These are phyloP conservation scores for Jamesozyma hellenica DNA, from an alignment of 805 yeast genomes.

Conservation along the genomic window DNA sequence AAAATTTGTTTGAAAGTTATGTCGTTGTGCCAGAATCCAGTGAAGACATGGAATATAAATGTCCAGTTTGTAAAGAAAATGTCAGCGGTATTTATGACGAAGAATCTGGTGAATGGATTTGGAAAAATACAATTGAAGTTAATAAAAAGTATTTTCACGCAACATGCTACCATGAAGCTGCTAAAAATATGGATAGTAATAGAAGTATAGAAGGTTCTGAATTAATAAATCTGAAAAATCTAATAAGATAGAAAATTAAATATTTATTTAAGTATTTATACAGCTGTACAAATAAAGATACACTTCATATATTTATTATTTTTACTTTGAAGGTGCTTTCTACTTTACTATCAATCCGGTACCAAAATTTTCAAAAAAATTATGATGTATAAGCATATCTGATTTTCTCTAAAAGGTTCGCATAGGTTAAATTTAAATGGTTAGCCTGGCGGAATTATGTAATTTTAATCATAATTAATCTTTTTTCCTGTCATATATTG, in stretches of 20 bases:
- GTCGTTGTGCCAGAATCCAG: conserved; percentile 61
- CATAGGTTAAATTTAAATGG: no score
- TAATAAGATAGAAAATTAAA: conserved; percentile 5
- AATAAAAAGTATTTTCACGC: conserved; percentile 51
- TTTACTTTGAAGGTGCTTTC: no score
- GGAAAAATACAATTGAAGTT: conserved; percentile 53
- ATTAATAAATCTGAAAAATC: conserved; percentile 16
- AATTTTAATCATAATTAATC: no score
- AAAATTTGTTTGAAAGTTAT: conserved; percentile 35
- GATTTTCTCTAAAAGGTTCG: no score
- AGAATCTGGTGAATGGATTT: conserved; percentile 71
- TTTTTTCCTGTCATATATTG: no score
- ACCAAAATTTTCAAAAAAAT: no score
- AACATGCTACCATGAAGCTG: conserved; percentile 57
- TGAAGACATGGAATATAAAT: conserved; percentile 44
- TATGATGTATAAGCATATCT: no score
- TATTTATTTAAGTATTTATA: neutral
- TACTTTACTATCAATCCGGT: no score
- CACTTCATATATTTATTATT: no score
- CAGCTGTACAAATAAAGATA: no score
- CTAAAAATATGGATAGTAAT: conserved; percentile 14
- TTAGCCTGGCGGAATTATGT: no score
- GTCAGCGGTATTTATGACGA: conserved; percentile 60
- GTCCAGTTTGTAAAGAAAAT: conserved; percentile 64
- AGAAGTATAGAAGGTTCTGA: conserved; percentile 13